Evolutionary conservation across 345 rosid genomes (phyloP).

Genomic region (Pseudoturritis turrita): DNA sequence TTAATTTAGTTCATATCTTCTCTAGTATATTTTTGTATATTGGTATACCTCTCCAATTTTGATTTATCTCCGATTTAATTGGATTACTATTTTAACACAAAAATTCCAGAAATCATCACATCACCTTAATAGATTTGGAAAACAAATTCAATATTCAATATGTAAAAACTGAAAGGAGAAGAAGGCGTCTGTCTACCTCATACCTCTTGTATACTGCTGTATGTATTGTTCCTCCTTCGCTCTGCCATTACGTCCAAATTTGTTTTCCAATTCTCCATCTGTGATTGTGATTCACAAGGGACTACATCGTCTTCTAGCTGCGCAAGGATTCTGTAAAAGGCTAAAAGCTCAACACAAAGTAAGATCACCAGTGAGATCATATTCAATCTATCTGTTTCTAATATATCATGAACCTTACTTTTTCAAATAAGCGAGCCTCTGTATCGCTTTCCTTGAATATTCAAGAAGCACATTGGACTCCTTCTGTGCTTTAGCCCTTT

Average conservation of each 20-base stretch:
- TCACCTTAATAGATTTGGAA: too few species aligned
- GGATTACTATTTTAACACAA: too few species aligned
- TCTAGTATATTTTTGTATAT: too few species aligned
- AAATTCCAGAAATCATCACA: too few species aligned
- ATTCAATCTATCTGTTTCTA: neutral
- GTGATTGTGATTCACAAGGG: slow-evolving; percentile 31
- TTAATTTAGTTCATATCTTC: too few species aligned
- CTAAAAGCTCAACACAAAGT: too few species aligned
- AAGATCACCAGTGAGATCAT: neutral
- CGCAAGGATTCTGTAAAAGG: slow-evolving; percentile 65
- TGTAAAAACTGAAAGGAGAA: slow-evolving; percentile 7
- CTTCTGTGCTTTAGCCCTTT: slow-evolving; percentile 77
- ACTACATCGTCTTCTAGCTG: slow-evolving; percentile 85
- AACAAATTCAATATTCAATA: too few species aligned
- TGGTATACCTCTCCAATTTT: too few species aligned
- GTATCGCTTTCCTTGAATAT: slow-evolving; percentile 85
- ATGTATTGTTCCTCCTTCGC: slow-evolving; percentile 82
- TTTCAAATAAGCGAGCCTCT: slow-evolving; percentile 80
- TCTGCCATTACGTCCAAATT: slow-evolving; percentile 78
- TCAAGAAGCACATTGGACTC: slow-evolving; percentile 95
- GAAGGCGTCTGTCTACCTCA: slow-evolving; percentile 54
- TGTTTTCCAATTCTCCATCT: slow-evolving; percentile 27
- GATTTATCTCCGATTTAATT: too few species aligned
- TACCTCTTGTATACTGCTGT: slow-evolving; percentile 75
- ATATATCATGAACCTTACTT: slow-evolving; percentile 45